phyloP scores from a whole-genome alignment of 768 basidiomycete genomes.

The Lentinula guzmanii region DNA sequence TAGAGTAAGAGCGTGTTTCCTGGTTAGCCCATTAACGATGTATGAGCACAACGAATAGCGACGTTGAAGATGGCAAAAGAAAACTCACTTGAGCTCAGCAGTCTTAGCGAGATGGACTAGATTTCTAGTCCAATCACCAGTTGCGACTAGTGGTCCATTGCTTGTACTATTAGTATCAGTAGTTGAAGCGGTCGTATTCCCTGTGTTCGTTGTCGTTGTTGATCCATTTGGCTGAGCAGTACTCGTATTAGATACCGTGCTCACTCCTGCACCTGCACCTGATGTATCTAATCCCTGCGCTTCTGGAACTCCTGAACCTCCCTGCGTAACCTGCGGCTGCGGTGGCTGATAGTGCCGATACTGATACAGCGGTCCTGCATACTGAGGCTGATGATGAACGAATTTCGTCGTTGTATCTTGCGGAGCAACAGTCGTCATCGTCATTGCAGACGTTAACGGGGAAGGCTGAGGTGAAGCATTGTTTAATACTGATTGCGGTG shows the following conservation, averaged over 20 bases:
- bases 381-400: background rate
- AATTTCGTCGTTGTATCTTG: constrained; percentile 5
- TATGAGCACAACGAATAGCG: background rate
- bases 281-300: background rate
- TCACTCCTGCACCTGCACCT: background rate
- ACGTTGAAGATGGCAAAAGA: background rate
- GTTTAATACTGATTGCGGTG: constrained; percentile 1
- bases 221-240: background rate
- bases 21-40: constrained; percentile 16
- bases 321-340: background rate
- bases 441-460: background rate
- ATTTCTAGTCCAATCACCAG: constrained; percentile 84
- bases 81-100: constrained; percentile 78
- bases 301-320: background rate
- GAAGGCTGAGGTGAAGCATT: background rate
- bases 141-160: constrained; percentile 55
- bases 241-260: background rate
- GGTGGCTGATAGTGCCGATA: constrained; percentile 1
- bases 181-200: too few relatives aligned
- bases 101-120: constrained; percentile 83
- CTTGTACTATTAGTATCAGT: too few relatives aligned
- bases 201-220: too few relatives aligned
- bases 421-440: constrained; percentile 5
- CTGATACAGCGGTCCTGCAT: background rate
- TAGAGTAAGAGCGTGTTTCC: constrained; percentile 79